Evolutionary conservation across 2,329 filamentous ascomycete genomes (phyloP), one percentile per base, ranked within the genome.

Genomic region (Geoglossum cookeanum): DNA sequence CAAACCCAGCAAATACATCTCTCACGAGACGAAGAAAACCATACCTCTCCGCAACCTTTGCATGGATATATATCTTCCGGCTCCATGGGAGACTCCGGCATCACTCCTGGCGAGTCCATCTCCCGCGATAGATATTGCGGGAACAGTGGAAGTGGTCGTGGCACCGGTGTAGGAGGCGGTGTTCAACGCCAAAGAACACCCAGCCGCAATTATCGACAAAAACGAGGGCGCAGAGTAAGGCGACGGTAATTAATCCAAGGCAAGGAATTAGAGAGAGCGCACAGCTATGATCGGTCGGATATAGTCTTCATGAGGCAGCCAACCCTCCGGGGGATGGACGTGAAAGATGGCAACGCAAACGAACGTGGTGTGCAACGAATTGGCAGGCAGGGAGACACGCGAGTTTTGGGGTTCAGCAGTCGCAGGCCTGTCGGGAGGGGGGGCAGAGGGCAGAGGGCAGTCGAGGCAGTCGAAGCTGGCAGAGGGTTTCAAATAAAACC

Each of bases 11-110:
- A 22, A 22, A 22, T 22, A 22, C 22, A 22, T 22, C 22, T 53
- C 51, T 47, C 60, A 59, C 49, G 59, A 52, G n/a, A 33, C 42
- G 44, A 22, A 42, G 35, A 56, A 22, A 35, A 48, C 53, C 57
- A 39, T 76, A 94, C 87, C 78, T 94, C 87, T 73, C 88, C 88
- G 71, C 89, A 95, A 59, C 87, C 88, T 75, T 94, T 94, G 75
- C 89, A 95, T 60, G 87, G 87, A 67, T 87, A 94, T 59, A 85
- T 77, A 68, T 94, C 89, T 64, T 94, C 88, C 61, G 78, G 77
- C 60, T 94, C 87, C 75, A 86, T 76, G 56, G 80, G 77, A 65
- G 71, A 76, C 60, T 84, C 81, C 62, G 80, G 69, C 27, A 29
- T 47, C 30, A 35, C 7, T 33, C 44, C 30, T 15, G 49, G 42